phyloP scores from a whole-genome alignment of 208 protist species.

The Herpetomonas tarakana region DNA sequence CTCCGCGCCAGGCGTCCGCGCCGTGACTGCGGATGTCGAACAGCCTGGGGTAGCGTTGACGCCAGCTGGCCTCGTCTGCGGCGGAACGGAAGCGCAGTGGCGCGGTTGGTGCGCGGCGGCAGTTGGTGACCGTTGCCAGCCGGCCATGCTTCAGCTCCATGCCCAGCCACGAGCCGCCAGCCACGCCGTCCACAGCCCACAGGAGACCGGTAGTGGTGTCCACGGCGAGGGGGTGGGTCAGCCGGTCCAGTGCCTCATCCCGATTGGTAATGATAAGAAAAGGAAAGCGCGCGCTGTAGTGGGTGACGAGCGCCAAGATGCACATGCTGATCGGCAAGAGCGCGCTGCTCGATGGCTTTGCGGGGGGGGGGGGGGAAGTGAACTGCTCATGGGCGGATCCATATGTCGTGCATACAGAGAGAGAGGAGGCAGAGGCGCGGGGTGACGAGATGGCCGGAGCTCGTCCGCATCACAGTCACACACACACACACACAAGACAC shows the following conservation, averaged over 20 bases:
- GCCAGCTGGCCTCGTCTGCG: background rate
- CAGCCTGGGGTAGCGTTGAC: background rate
- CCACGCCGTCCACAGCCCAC: conserved; percentile 42
- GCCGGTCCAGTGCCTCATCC: conserved; percentile 42
- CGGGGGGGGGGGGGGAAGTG: background rate
- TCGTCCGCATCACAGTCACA: too few species aligned
- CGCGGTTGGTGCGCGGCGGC: conserved; percentile 30
- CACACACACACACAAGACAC: too few species aligned
- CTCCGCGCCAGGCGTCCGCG: conserved; percentile 24
- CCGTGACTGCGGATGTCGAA: background rate
- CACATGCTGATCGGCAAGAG: conserved; percentile 32
- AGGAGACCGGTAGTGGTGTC: conserved; percentile 30
- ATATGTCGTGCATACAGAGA: too few species aligned
- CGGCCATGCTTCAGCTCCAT: conserved; percentile 41
- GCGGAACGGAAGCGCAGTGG: conserved; percentile 16
- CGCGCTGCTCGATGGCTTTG: background rate
- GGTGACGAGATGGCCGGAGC: too few species aligned
- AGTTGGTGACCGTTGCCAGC: conserved; percentile 62
- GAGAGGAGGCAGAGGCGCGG: background rate
- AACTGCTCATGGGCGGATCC: too few species aligned
- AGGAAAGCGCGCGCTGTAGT: conserved; percentile 46
- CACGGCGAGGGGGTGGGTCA: conserved; percentile 28
- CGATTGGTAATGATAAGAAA: conserved; percentile 62
- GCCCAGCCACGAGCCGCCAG: conserved; percentile 71
- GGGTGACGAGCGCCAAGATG: conserved; percentile 53